Evolutionary conservation across 139 green algal species (phyloP), one percentile per base, ranked within the genome.

Genomic region (Chloropicon primus): DNA sequence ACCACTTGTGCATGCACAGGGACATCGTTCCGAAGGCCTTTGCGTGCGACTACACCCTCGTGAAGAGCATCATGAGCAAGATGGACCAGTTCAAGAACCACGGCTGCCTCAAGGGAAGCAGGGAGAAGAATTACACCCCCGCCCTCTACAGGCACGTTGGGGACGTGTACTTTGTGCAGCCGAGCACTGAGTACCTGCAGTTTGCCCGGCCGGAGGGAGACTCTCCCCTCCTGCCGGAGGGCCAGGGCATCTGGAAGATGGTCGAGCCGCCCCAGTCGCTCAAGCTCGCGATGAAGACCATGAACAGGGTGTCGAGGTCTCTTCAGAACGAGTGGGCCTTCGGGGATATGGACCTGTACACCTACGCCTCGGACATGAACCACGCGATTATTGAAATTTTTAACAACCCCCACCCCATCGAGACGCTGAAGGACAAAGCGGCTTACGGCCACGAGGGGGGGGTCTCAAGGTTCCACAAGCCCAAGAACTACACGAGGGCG

Each of bases 11-110:
- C 27, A 96, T 97, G 91, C 78, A 88, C 2, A 80, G 87, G 1
- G 95, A 99, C 86, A 93, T 98, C 73, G 95, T 99, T 73, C 95
- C 95, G 0, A 90, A 94, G 22, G 93, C 94, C 24, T 98, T 99
- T 81, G 86, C 92, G 22, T 99, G 95, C 84, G 92, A 98, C 86
- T 99, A 98, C 87, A 86, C 85, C 1, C 83, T 90, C 10, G 89
- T 98, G 2, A 87, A 89, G 25, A 78, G 89, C 74, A 85, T 97
- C 26, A 84, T 96, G 25, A 77, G 79, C 22, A 79, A 80, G 2
- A 78, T 94, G 76, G 73, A 62, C 1, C 78, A 83, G 29, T 97
- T 97, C 88, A 86, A 87, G 54, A 84, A 90, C 25, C 94, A 97
- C 84, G 28, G 24, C 28, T 92, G 86, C 74, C 85, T 98, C 41